Percentiles rank a stretch among this genome's conserved stretches.
Evolutionary conservation across 106 monocot species (phyloP).

Genomic region (Dendrobium chrysotoxum): DNA sequence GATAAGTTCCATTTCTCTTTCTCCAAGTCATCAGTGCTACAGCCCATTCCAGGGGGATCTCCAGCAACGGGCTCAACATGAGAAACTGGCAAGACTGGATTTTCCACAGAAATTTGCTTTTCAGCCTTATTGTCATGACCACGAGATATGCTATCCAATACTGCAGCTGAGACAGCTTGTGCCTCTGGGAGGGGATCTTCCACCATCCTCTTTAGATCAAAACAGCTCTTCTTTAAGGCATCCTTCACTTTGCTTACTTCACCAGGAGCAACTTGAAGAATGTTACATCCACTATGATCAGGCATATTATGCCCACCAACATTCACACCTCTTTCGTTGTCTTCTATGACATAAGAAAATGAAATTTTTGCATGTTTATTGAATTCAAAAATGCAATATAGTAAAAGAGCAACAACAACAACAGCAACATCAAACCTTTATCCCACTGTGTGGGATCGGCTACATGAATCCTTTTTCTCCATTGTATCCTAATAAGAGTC

Average conservation of each 20-base stretch:
- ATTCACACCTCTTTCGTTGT: not conserved
- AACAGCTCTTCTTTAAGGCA: slow-evolving; percentile 2
- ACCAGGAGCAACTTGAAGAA: not conserved
- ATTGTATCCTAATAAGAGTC: too few species aligned
- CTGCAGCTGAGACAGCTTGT: not conserved
- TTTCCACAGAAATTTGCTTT: not conserved
- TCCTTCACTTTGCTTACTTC: slow-evolving; percentile 7
- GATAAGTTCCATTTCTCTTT: not conserved
- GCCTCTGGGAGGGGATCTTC: slow-evolving; percentile 8
- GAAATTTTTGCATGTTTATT: not conserved
- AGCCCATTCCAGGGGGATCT: not conserved
- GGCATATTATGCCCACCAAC: not conserved
- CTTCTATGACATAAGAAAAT: not conserved
- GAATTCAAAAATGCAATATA: not conserved
- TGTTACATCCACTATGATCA: not conserved
- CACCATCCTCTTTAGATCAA: not conserved
- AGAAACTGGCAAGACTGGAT: too few species aligned
- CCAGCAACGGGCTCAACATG: too few species aligned
- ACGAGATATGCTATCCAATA: not conserved
- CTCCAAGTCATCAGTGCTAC: not conserved
- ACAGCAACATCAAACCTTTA: not conserved
- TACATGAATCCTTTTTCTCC: too few species aligned
- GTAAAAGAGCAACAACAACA: not conserved
- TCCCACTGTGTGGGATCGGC: too few species aligned
- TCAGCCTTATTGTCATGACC: not conserved